Base-by-base conservation (phyloP, 768 basidiomycete genomes). In the Trametopsis cervina region DNA sequence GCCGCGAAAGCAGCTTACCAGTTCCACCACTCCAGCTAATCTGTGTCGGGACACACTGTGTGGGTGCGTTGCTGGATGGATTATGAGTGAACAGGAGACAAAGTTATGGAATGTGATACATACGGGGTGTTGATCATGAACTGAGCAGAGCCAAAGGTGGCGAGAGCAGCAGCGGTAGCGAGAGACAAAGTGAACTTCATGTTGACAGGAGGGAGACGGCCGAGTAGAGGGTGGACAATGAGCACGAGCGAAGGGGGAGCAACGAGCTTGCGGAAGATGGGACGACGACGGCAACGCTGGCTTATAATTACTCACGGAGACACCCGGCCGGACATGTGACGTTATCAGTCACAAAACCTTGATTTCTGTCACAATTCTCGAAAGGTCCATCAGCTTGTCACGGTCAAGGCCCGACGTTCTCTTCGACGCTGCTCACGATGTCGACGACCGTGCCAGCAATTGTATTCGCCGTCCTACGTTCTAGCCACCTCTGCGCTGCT, bases 91-190 rank as follows among this genome's bases (percentile, higher is more conserved):
- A 21, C 40, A 18, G 47, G 52, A 52, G 11, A 57, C 42, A 40
- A 36, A 21, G 7, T 3, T 36, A 11, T 17, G 29, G 42, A 42
- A 26, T 2, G 33, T 27, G 22, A 20, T 17, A 74, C 85, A 59
- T 55, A 88, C 86, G 87, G 87, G 29, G 87, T 90, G 62, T 85
- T 81, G 61, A 89, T 69, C 0, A 55, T 66, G 54, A 80, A 58
- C 58, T 79, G 78, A 15, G 75, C 81, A 21, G 69, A 36, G 42
- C 63, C 78, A 25, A 63, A 63, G 42, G 64, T 61, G 40, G 66
- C 68, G 53, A 74, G 60, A 54, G 78, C 63, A 37, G 66, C 66
- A 53, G 69, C 59, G 49, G 70, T 59, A 43, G 67, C 56, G 56
- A 77, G 47, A 46, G 71, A 58, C 41, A 69, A 57, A 49, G 66